phyloP scores from a whole-genome alignment of 1,139 yeast genomes.

The Lodderomyces margitis region DNA sequence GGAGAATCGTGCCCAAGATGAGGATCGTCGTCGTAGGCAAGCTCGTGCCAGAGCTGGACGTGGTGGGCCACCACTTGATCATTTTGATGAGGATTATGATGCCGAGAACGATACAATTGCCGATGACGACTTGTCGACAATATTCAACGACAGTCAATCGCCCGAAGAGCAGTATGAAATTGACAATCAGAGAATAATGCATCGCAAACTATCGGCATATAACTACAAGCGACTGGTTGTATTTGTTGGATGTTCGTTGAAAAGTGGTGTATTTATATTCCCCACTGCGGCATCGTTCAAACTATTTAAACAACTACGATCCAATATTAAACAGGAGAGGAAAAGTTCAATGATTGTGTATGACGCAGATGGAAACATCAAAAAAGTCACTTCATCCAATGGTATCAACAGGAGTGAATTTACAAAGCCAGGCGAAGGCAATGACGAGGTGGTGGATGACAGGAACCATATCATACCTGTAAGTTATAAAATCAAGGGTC shows the following conservation, averaged over 20 bases:
- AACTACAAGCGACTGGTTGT: slow-evolving; percentile 29
- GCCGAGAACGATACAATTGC: slow-evolving; percentile 10
- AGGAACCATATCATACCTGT: slow-evolving; percentile 36
- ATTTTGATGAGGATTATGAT: slow-evolving; percentile 6
- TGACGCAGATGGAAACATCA: slow-evolving; percentile 23
- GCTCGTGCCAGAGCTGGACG: neutral
- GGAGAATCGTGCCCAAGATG: slow-evolving; percentile 7
- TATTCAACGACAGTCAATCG: slow-evolving; percentile 18
- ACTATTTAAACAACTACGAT: slow-evolving; percentile 29
- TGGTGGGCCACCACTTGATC: neutral
- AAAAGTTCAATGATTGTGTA: slow-evolving; percentile 23
- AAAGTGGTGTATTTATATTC: slow-evolving; percentile 30
- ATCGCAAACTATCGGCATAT: slow-evolving; percentile 20
- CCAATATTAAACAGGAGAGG: slow-evolving; percentile 22
- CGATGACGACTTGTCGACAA: slow-evolving; percentile 25
- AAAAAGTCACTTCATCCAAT: slow-evolving; percentile 12
- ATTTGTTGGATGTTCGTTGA: slow-evolving; percentile 35
- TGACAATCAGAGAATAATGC: slow-evolving; percentile 15
- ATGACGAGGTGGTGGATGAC: slow-evolving; percentile 22
- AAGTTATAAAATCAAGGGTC: slow-evolving; percentile 30
- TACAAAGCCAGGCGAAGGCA: slow-evolving; percentile 1
- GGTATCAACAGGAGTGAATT: slow-evolving; percentile 11
- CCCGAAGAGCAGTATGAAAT: slow-evolving; percentile 7
- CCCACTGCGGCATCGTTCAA: slow-evolving; percentile 30
- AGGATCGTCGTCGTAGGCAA: neutral